Conservation (phyloP, 148 eudicot genomes). For the Rhododendron kiyosumense region DNA sequence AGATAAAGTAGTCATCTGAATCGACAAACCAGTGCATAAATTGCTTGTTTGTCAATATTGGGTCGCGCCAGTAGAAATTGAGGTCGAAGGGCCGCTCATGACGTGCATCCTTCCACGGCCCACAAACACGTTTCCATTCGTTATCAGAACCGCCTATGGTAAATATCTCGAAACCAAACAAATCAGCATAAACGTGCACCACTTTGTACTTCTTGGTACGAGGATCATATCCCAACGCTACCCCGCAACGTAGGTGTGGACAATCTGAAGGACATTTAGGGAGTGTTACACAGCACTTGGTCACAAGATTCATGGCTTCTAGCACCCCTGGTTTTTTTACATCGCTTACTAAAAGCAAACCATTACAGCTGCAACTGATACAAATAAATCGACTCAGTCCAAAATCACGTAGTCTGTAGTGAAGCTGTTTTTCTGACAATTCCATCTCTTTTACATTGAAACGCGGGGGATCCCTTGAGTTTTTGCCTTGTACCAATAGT, state of each 20-base stretch:
- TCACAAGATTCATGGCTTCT: conserved; percentile 1
- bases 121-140: not conserved
- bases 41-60: not conserved
- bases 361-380: conserved; percentile 3
- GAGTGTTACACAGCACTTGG: not conserved
- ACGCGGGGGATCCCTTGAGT: not conserved
- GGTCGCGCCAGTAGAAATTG: not conserved
- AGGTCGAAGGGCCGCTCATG: not conserved
- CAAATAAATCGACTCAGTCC: not conserved
- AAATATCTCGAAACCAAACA: conserved; percentile 2
- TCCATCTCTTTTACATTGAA: not conserved
- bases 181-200: not conserved
- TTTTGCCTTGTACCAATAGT: not conserved
- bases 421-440: not conserved
- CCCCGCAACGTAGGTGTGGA: not conserved
- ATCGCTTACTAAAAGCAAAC: not conserved
- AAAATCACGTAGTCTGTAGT: not conserved
- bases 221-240: not conserved
- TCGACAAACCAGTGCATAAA: not conserved
- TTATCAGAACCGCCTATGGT: not conserved
- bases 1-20: not conserved
- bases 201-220: not conserved
- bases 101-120: not conserved
- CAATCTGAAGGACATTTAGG: not conserved
- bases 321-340: not conserved